Evolutionary conservation across 225 moss, liverwort and hornwort species (phyloP).

Genomic region (Climacium dendroides): DNA sequence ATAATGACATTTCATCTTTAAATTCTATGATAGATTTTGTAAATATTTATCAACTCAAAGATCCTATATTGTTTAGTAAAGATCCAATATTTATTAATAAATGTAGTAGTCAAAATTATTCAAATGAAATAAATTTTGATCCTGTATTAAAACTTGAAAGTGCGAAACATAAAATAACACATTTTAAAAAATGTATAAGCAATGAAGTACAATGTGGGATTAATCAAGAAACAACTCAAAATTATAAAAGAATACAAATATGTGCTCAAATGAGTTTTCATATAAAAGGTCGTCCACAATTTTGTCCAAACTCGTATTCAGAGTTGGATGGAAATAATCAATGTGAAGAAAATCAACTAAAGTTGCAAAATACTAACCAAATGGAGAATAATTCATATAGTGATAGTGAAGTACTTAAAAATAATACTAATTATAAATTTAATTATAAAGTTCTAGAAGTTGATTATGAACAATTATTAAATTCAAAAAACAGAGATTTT

Average conservation of each 20-base stretch:
- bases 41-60: not conserved
- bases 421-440: not conserved
- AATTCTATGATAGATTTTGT: not conserved
- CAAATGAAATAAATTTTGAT: not conserved
- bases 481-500: not conserved
- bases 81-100: not conserved
- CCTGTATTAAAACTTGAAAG: not conserved
- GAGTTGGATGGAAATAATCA: not conserved
- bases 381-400: not conserved
- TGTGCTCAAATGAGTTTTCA: slow-evolving; percentile 15
- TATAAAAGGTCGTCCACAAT: not conserved
- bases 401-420: not conserved
- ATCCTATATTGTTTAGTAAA: not conserved
- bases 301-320: not conserved
- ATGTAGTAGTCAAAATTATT: not conserved
- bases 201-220: not conserved
- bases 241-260: not conserved
- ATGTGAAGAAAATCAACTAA: not conserved
- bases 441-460: not conserved
- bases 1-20: not conserved
- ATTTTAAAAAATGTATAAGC: not conserved
- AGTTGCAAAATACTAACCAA: not conserved
- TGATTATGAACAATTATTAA: not conserved
- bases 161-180: not conserved
- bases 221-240: not conserved